Evolutionary conservation across 2,329 filamentous ascomycete genomes (phyloP).

Genomic region (Lasiodiplodia theobromae): DNA sequence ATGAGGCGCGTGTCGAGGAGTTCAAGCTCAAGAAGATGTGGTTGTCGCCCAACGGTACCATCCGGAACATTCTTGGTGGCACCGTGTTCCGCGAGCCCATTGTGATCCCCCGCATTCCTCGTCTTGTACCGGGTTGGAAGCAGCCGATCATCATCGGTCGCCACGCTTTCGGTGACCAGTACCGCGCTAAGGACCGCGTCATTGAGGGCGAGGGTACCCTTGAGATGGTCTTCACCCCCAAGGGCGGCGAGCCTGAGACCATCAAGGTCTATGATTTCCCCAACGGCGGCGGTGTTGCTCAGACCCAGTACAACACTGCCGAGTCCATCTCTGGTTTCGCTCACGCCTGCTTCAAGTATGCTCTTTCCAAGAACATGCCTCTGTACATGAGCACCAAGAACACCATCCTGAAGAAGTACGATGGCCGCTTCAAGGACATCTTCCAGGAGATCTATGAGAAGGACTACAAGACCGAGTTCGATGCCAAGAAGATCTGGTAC

Average conservation of each 20-base stretch:
- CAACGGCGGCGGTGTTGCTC: conserved; percentile 83
- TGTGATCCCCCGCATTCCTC: conserved; percentile 90
- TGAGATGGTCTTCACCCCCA: conserved; percentile 92
- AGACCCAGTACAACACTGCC: conserved; percentile 98
- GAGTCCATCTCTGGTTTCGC: conserved; percentile 95
- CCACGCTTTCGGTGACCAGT: conserved; percentile 98
- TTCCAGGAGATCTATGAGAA: conserved; percentile 96
- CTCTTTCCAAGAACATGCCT: conserved; percentile 84
- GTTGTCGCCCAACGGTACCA: conserved; percentile 95
- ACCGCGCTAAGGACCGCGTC: conserved; percentile 92
- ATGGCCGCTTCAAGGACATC: conserved; percentile 98
- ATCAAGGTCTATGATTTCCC: conserved; percentile 93
- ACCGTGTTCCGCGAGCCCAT: conserved; percentile 99
- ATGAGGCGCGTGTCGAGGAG: conserved; percentile 95
- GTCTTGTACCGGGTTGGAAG: conserved; percentile 96
- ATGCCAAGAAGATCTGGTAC: conserved; percentile 95
- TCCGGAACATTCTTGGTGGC: conserved; percentile 77
- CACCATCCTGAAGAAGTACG: conserved; percentile 99
- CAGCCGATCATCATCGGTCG: conserved; percentile 99
- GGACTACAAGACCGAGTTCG: conserved; percentile 86
- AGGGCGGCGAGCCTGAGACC: conserved; percentile 78
- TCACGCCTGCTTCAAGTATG: conserved; percentile 95
- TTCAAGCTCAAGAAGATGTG: conserved; percentile 99
- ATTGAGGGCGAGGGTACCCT: conserved; percentile 84
- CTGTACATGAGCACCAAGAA: conserved; percentile 99